phyloP scores from a whole-genome alignment of 2,329 filamentous ascomycete genomes.

The Pseudogymnoascus sp. region DNA sequence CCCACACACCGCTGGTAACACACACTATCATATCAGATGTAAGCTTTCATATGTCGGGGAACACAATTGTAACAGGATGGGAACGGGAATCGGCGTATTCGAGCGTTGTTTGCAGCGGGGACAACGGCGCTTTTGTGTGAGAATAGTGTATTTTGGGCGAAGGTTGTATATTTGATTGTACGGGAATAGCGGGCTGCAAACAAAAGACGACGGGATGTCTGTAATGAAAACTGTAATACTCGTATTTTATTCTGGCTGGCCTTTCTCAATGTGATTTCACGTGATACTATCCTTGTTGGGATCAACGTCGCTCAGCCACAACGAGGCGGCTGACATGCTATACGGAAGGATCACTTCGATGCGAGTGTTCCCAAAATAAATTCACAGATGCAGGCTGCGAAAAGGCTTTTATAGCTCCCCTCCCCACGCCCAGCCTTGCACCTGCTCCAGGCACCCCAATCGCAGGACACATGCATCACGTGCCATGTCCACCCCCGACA shows the following conservation, averaged over 20 bases:
- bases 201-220: slow-evolving; percentile 8
- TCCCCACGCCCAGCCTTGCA: not conserved
- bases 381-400: not conserved
- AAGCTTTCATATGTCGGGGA: slow-evolving; percentile 3
- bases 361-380: not conserved
- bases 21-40: slow-evolving; percentile 7
- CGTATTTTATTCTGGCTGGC: not conserved
- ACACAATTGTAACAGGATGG: not conserved
- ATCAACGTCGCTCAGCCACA: slow-evolving; percentile 5
- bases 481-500: not conserved
- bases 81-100: slow-evolving; percentile 3
- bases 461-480: slow-evolving; percentile 11
- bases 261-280: not conserved
- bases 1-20: slow-evolving; percentile 2
- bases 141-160: slow-evolving; percentile 1
- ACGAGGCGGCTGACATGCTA: not conserved
- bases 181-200: not conserved
- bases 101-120: not conserved
- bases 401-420: not conserved
- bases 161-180: not conserved
- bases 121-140: not conserved
- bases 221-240: slow-evolving; percentile 9
- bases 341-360: not conserved
- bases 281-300: not conserved
- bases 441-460: not conserved